Base-by-base conservation (phyloP, 129 eudicot genomes). In the Glebionis coronaria region DNA sequence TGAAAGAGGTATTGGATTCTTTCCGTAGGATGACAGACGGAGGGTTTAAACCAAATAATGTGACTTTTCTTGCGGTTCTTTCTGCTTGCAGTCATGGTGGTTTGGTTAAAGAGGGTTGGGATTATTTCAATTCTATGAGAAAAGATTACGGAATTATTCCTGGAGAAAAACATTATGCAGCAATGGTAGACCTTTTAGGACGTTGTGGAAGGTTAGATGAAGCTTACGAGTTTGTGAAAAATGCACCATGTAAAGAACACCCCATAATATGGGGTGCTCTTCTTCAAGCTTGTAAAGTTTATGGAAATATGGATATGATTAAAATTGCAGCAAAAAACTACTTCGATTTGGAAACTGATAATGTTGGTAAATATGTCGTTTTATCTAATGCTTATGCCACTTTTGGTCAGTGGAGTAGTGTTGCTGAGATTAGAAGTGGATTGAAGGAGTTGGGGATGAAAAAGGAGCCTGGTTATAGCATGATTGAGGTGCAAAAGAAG, bases 41-140 rank as follows among this genome's bases (percentile, higher is more conserved):
- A 82, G 95, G 95, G 23, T 80, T 80, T 57, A 74, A 71, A 69
- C 98, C 98, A 49, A 92, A 92, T 56, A 75, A 69, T 63, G 79
- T 92, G 23, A 88, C 98, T 4, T 92, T 88, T 74, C 95, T 92
- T 72, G 96, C 95, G 38, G 98, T 92, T 50, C 89, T 92, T 76
- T 73, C 80, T 69, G 98, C 98, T 69, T 88, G 95, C 75, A 88
- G 96, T 72, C 98, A 88, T 67, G 91, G 91, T 50, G 98, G 98
- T 71, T 74, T 92, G 76, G 86, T 88, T 11, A 57, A 70, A 20
- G 78, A 86, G 72, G 98, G 96, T 15, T 50, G 82, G 84, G 72
- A 79, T 66, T 88, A 83, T 21, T 92, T 92, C 67, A 29, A 29
- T 3, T 88, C 89, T 19, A 88, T 92, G 95, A 73, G 27, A 67